These are phyloP conservation scores for Phytophthora capsici DNA, from an alignment of 352 stramenopile genomes.

Conservation along the genomic window DNA sequence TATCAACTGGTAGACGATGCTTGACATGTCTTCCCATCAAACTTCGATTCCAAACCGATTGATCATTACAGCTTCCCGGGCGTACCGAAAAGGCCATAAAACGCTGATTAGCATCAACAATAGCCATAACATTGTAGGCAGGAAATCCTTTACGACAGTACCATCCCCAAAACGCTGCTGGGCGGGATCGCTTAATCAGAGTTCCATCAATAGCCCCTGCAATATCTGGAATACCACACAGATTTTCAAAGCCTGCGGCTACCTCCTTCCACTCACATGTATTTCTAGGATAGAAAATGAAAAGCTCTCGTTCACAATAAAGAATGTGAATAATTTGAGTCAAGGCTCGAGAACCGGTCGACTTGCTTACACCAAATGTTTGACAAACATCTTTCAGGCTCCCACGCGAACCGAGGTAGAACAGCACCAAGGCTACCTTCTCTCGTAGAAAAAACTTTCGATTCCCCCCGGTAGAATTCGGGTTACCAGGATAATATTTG, in stretches of 20 bases:
- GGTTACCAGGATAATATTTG: constrained; percentile 1
- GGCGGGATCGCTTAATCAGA: background rate
- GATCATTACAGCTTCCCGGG: background rate
- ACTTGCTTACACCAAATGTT: constrained; percentile 11
- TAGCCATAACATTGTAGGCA: background rate
- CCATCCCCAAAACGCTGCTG: background rate
- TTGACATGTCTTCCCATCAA: background rate
- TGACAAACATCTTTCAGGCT: constrained; percentile 6
- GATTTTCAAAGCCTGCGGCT: constrained; percentile 3
- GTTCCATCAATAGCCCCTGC: background rate
- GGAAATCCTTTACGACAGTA: background rate
- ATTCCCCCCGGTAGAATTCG: background rate
- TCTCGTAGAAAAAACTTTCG: constrained; percentile 3
- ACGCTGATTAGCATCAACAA: background rate
- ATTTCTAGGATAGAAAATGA: constrained; percentile 9
- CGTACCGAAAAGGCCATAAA: background rate
- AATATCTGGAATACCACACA: background rate
- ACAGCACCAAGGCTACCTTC: no score
- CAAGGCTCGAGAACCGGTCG: constrained; percentile 1
- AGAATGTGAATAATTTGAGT: constrained; percentile 12
- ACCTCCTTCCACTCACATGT: background rate
- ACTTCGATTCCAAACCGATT: background rate
- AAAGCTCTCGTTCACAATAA: constrained; percentile 1
- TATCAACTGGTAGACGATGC: background rate
- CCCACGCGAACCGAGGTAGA: background rate